Evolutionary conservation across 1,284 basidiomycete genomes (phyloP), one percentile per base, ranked within the genome.

Genomic region (Paramarasmius palmivorus): DNA sequence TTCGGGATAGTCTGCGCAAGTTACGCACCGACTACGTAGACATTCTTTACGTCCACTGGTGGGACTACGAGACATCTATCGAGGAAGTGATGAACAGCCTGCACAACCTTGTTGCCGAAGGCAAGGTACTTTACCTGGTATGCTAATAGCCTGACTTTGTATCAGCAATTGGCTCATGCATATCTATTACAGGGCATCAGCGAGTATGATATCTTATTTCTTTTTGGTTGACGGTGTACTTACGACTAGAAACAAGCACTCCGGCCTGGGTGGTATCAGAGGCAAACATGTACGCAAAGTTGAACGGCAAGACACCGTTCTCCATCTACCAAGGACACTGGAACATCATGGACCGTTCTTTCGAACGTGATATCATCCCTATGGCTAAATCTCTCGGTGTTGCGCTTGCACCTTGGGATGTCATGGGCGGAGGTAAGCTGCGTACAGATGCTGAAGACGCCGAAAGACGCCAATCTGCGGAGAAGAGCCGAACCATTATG

Each of bases 301-400:
- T 74, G 20, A 68, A 79, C 52, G 77, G 70, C 0, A 62, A 77
- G 57, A 75, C 76, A 3, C 79, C 74, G 9, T 83, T 83, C 61
- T 64, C 67, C 22, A 68, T 82, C 35, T 82, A 82, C 57, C 78
- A 82, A 66, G 80, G 79, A n/a, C 56, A 57, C 6, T 82, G 78
- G 78, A 79, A 74, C 50, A 68, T 80, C 40, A 68, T 77, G 65
- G 63, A 72, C 25, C 72, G 79, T 34, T 72, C 74, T 32, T 76
- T 83, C 53, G 81, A 83, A 66, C 68, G 78, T 10, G 79, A 80
- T 4, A 80, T 82, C 53, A 74, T 82, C 40, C 79, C 79, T 1
- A 81, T 82, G 80, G 73, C 72, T 2, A 70, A 73, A 8, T 59
- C 29, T 32, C 29, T 32, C 29, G 47, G 42, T 19, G 15, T 45